Evolutionary conservation across 2,329 filamentous ascomycete genomes (phyloP), one percentile per base, ranked within the genome.

Genomic region (Ophiostoma ips): DNA sequence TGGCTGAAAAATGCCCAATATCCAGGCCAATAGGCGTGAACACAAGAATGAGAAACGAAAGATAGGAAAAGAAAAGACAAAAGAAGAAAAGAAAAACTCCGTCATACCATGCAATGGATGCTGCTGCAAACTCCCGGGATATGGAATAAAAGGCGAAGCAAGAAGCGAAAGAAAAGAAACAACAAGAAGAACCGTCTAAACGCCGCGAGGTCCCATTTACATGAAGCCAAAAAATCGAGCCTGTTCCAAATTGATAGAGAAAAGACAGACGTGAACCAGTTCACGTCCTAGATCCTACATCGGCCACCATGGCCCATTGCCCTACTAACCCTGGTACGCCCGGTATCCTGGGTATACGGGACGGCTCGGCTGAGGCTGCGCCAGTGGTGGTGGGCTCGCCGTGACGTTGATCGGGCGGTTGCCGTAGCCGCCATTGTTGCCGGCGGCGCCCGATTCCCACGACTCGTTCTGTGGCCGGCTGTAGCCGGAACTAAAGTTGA

Each of bases 241-340:
- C 24, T 28, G 24, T 28, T 28, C 24, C 24, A 43, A 43, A 30
- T 2, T 24, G 19, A 41, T 28, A 28, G 24, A 28, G 5, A 28
- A 28, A 28, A 28, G 8, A 28, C 8, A 8, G 24, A 28, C 5
- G 24, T 28, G 24, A 28, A 28, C 24, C 24, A 28, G 24, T 28
- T 28, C 24, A 28, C 24, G 24, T 28, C 24, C 24, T 28, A 28
- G 24, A 28, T 28, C 38, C 33, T 35, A n/a, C 10, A 35, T 12
- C 15, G 5, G 33, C 10, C 5, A 3, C 10, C 10, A 4, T 28
- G 8, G 24, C 4, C 24, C n/a, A 5, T 28, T 28, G 24, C n/a
- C n/a, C n/a, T 28, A 30, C 40, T 33, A 50, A 5, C 49, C 44
- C 16, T 50, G 53, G 21, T 71, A 71, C 55, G 53, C 31, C 48